phyloP scores from a whole-genome alignment of 805 yeast genomes.

The Schwanniomyces occidentalis region DNA sequence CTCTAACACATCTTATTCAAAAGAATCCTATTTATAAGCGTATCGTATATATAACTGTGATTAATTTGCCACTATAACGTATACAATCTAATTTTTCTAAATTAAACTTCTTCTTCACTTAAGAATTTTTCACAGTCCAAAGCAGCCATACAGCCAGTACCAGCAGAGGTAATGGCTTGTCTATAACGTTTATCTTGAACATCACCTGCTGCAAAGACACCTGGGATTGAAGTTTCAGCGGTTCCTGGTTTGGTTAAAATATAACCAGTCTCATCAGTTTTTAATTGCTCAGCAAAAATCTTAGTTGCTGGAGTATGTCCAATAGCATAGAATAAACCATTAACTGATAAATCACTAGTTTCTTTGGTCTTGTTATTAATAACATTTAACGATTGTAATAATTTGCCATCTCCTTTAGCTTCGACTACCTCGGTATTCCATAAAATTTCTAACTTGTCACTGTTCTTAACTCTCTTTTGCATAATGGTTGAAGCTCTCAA shows the following conservation, averaged over 20 bases:
- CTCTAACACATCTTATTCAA: too few relatives aligned
- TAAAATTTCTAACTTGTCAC: conserved; percentile 87
- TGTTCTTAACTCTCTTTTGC: conserved; percentile 87
- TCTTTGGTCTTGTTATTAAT: conserved; percentile 73
- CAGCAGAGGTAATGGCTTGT: conserved; percentile 99
- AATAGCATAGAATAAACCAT: conserved; percentile 95
- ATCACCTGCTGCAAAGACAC: conserved; percentile 98
- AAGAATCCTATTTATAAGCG: not conserved
- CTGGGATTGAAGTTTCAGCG: conserved; percentile 78
- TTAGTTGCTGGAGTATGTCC: conserved; percentile 96
- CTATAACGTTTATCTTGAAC: conserved; percentile 96
- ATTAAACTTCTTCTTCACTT: conserved; percentile 47
- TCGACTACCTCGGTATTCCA: conserved; percentile 83
- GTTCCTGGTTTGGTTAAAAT: conserved; percentile 88
- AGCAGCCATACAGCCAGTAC: conserved; percentile 99
- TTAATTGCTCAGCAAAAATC: conserved; percentile 74
- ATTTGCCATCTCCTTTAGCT: conserved; percentile 92
- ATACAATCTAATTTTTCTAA: not conserved
- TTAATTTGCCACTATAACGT: too few relatives aligned
- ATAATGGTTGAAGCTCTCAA: conserved; percentile 94
- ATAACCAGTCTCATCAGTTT: conserved; percentile 87
- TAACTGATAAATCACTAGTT: conserved; percentile 68
- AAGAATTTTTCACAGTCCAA: conserved; percentile 87
- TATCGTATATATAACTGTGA: not conserved
- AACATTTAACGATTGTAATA: conserved; percentile 63